Evolutionary conservation across 2,329 filamentous ascomycete genomes (phyloP).

Genomic region (Penicillium sp.): DNA sequence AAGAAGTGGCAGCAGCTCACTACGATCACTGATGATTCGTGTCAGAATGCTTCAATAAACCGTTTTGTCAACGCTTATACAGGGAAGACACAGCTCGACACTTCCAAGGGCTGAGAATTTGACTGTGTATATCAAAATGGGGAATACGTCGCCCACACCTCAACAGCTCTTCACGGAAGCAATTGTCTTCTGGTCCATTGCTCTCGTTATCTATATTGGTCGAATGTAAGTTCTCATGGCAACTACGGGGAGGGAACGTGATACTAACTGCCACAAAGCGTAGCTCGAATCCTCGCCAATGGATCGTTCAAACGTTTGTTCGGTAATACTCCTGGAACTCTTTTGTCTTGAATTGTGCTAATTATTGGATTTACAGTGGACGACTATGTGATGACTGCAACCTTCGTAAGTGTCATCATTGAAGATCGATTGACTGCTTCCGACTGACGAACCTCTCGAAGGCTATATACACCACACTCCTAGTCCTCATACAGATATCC

Average conservation of each 20-base stretch:
- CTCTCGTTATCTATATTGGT: conserved; percentile 27
- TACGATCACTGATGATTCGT: conserved; percentile 1
- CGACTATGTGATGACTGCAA: conserved; percentile 38
- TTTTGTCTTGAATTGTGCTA: background rate
- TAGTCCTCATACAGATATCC: conserved; percentile 39
- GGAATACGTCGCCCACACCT: conserved; percentile 30
- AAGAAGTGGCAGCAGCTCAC: background rate
- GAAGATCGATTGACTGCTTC: background rate
- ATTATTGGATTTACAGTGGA: conserved; percentile 25
- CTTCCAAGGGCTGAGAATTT: background rate
- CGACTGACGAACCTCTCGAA: conserved; percentile 9
- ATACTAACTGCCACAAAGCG: conserved; percentile 16
- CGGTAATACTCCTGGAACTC: conserved; percentile 16
- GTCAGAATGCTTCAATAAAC: background rate
- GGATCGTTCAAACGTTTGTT: conserved; percentile 30
- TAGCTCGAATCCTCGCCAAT: conserved; percentile 29
- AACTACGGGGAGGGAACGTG: background rate
- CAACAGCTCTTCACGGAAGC: conserved; percentile 29
- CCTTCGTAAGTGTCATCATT: conserved; percentile 33
- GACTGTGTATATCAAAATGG: conserved; percentile 24
- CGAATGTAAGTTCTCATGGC: conserved; percentile 25
- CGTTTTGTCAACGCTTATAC: background rate
- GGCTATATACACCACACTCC: conserved; percentile 35
- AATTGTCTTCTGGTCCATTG: conserved; percentile 32
- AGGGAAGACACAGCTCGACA: conserved; percentile 4